A percentile compares a stretch with the other conserved stretches of the same genome.
Evolutionary conservation across 2,329 filamentous ascomycete genomes (phyloP).

Genomic region (Fusarium continuum): DNA sequence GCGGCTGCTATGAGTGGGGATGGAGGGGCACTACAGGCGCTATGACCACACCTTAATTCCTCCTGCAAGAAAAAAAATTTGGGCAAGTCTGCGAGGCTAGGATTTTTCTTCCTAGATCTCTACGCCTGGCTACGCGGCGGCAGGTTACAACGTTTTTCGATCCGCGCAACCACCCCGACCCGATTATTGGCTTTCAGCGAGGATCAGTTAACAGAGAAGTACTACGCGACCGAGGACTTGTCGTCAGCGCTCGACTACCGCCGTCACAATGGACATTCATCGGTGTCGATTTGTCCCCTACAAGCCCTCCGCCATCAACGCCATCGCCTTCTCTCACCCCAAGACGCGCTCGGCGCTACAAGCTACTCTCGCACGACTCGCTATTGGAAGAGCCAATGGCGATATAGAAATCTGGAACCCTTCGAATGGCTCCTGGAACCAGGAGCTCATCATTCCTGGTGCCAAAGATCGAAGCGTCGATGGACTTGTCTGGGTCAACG

Average conservation of each 20-base stretch:
- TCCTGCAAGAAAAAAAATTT: conserved; percentile 46
- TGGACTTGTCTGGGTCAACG: conserved; percentile 89
- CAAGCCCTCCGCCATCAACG: conserved; percentile 91
- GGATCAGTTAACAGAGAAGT: neutral
- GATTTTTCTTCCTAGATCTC: conserved; percentile 45
- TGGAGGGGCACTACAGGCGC: conserved; percentile 46
- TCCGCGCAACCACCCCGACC: conserved; percentile 4
- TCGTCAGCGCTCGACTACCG: conserved; percentile 4
- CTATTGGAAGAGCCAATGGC: conserved; percentile 91
- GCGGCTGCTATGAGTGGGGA: conserved; percentile 33
- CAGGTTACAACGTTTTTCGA: conserved; percentile 18
- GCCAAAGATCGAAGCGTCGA: conserved; percentile 89
- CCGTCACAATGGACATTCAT: conserved; percentile 84
- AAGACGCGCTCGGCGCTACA: conserved; percentile 57
- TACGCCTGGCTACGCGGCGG: conserved; percentile 43
- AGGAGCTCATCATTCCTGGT: conserved; percentile 86
- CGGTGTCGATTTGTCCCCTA: conserved; percentile 96
- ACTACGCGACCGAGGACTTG: conserved; percentile 9
- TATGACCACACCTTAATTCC: conserved; percentile 49
- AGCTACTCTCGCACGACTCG: conserved; percentile 73
- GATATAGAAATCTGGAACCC: conserved; percentile 99
- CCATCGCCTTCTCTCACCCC: conserved; percentile 90
- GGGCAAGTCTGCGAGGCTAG: conserved; percentile 42
- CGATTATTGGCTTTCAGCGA: neutral
- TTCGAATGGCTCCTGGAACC: conserved; percentile 81